phyloP scores from a whole-genome alignment of 140 eudicot genomes.

The Bidens hawaiensis region DNA sequence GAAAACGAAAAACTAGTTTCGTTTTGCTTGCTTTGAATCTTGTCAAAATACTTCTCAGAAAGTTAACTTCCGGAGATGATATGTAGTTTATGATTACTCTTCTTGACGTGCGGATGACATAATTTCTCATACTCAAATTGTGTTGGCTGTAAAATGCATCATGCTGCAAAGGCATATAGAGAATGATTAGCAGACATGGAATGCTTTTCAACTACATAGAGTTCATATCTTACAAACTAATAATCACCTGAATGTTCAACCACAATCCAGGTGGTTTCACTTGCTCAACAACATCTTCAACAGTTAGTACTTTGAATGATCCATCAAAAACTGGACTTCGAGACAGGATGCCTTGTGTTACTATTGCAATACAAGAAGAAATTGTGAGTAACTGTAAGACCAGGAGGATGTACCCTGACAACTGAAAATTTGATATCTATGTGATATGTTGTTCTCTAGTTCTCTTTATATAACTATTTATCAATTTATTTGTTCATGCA shows the following conservation, averaged over 20 bases:
- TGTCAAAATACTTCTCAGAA: conserved; percentile 49
- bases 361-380: conserved; percentile 38
- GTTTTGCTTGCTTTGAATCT: conserved; percentile 45
- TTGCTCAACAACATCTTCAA: conserved; percentile 38
- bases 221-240: conserved; percentile 9
- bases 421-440: conserved; percentile 1
- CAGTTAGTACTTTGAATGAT: conserved; percentile 39
- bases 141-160: conserved; percentile 75
- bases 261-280: conserved; percentile 62
- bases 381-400: conserved; percentile 12
- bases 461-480: conserved; percentile 1
- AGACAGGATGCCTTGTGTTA: conserved; percentile 51
- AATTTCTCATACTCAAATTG: conserved; percentile 72
- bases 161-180: conserved; percentile 51
- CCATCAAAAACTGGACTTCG: conserved; percentile 53
- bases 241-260: conserved; percentile 74
- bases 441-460: neutral
- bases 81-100: conserved; percentile 42
- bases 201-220: conserved; percentile 9
- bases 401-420: neutral
- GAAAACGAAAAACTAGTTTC: conserved; percentile 67
- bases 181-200: neutral
- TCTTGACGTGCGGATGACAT: conserved; percentile 45
- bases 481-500: neutral
- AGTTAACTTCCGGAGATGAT: conserved; percentile 86